phyloP scores from a whole-genome alignment of 176 grass and related monocot species.

The Cenchrus americanus region DNA sequence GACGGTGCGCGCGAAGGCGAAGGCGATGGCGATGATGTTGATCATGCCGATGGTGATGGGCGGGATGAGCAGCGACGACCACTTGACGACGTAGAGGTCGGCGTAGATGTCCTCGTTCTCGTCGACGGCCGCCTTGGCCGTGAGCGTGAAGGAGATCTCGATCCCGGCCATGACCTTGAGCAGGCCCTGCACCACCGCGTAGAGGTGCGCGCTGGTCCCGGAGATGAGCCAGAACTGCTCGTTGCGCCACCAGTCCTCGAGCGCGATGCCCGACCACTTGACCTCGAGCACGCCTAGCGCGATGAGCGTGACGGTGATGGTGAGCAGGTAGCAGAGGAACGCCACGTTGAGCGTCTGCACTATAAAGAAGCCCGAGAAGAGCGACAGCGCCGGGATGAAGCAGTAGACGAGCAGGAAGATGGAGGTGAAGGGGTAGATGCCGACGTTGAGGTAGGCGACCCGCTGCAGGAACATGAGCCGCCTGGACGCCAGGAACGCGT shows the following conservation, averaged over 20 bases:
- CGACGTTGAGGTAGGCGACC: slow-evolving; percentile 86
- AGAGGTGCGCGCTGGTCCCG: slow-evolving; percentile 76
- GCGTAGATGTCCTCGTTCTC: slow-evolving; percentile 83
- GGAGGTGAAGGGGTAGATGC: slow-evolving; percentile 93
- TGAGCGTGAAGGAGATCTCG: slow-evolving; percentile 91
- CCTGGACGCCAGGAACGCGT: slow-evolving; percentile 73
- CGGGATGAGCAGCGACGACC: slow-evolving; percentile 81
- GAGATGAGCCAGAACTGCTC: slow-evolving; percentile 99
- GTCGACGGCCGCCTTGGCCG: slow-evolving; percentile 66
- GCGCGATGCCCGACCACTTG: slow-evolving; percentile 83
- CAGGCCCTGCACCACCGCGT: slow-evolving; percentile 75
- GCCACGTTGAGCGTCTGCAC: slow-evolving; percentile 90
- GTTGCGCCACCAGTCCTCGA: slow-evolving; percentile 98
- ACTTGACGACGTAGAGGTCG: slow-evolving; percentile 83
- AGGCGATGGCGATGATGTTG: slow-evolving; percentile 86
- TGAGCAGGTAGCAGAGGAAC: slow-evolving; percentile 87
- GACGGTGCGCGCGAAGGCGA: slow-evolving; percentile 71
- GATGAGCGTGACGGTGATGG: slow-evolving; percentile 85
- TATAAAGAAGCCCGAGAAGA: slow-evolving; percentile 96
- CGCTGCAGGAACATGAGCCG: slow-evolving; percentile 83
- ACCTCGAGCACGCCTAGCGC: slow-evolving; percentile 84
- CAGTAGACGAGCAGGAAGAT: slow-evolving; percentile 95
- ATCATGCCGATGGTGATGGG: slow-evolving; percentile 92
- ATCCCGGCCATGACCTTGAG: slow-evolving; percentile 88
- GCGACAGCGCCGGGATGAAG: slow-evolving; percentile 97